Conservation (phyloP, 306 rosid genomes). For the Myrica gale region DNA sequence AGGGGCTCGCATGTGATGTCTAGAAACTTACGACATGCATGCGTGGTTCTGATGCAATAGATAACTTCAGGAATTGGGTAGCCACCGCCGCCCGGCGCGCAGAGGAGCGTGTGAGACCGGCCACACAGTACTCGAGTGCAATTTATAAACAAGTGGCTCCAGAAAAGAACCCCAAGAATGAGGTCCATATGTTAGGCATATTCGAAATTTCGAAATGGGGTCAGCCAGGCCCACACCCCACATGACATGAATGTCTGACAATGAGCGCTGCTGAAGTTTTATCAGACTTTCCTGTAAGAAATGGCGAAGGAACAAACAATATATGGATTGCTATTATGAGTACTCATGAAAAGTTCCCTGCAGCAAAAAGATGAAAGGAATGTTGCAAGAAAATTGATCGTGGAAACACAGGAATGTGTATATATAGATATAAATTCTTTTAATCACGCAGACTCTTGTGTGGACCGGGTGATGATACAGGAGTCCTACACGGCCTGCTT, state of each 20-base stretch:
- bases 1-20: too few species aligned
- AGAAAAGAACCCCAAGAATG: constrained; percentile 23
- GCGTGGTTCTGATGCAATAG: constrained; percentile 30
- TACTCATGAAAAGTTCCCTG: background rate
- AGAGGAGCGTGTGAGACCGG: constrained; percentile 32
- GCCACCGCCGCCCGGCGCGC: background rate
- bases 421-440: too few species aligned
- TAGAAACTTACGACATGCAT: background rate
- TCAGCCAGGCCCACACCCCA: too few species aligned
- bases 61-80: constrained; percentile 33
- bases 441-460: too few species aligned
- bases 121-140: constrained; percentile 25
- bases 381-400: background rate
- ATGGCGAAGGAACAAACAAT: constrained; percentile 15
- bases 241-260: too few species aligned
- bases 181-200: constrained; percentile 29
- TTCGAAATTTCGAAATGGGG: too few species aligned
- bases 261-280: constrained; percentile 15
- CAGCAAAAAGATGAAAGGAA: background rate
- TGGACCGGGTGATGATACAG: too few species aligned
- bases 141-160: constrained; percentile 38
- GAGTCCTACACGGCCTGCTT: too few species aligned
- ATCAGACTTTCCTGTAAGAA: constrained; percentile 5
- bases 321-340: background rate
- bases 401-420: too few species aligned